Base-by-base conservation (phyloP, 2,329 filamentous ascomycete species). In the Thyridium curvatum region DNA sequence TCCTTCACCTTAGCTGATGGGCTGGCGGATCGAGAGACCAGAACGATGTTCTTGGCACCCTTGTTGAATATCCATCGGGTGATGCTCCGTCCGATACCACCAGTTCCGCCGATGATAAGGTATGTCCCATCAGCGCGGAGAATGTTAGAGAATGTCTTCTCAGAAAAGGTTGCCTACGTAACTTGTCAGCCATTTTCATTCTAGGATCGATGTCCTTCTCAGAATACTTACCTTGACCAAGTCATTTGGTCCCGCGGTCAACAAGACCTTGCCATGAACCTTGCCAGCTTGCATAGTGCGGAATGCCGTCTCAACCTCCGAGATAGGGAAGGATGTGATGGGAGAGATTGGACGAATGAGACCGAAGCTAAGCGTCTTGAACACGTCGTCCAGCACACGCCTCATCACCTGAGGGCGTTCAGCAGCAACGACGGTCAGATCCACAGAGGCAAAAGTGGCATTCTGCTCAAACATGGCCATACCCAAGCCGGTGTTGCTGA, bases 381-480 rank as follows among this genome's bases (percentile, higher is more conserved):
- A 37, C 14, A 48, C 42, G 12, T 41, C 35, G 13, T 40, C 35
- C 9, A 44, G 31, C 9, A 44, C 21, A 18, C 38, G 36, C 14
- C 26, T 21, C 42, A 47, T 36, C 4, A 30, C 33, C 3, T 15
- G 33, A 13, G 46, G 46, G n/a, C 40, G 31, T n/a, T 42, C 30
- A 8, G 32, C 18, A 8, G 38, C 34, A 8, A 45, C 35, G n/a
- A 36, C 35, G 2, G 35, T 35, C n/a, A 47, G 31, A 28, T 47
- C 45, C 10, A 47, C 30, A 8, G 36, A 35, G 15, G 29, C 29
- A 26, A 41, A 47, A 6, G 39, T 39, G 17, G 32, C 31, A 37
- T 46, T 46, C 26, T 31, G 6, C 12, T 53, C 51, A 21, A 66
- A 65, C 1, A 52, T 52, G 2, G 45, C 37, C 61, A 66, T 65